phyloP scores from a whole-genome alignment of 2,329 filamentous ascomycete genomes.

The Monilinia vaccinii-corymbosi region DNA sequence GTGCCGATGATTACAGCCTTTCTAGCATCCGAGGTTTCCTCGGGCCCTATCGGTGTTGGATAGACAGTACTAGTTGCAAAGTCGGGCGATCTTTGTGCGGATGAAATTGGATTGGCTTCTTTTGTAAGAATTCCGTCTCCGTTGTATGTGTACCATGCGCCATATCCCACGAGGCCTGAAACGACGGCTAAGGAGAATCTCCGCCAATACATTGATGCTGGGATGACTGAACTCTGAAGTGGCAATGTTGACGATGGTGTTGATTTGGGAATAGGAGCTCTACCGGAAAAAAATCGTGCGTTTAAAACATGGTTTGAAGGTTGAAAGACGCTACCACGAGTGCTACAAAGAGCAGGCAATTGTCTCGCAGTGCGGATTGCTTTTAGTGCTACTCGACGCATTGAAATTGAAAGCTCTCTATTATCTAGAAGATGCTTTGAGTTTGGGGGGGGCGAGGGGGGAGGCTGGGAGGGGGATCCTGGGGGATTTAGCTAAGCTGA shows the following conservation, averaged over 20 bases:
- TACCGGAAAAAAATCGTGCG: constrained; percentile 36
- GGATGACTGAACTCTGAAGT: constrained; percentile 15
- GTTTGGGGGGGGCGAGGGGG: neutral
- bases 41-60: constrained; percentile 15
- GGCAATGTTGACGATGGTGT: constrained; percentile 19
- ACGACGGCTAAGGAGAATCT: constrained; percentile 57
- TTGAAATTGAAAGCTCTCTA: constrained; percentile 34
- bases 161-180: constrained; percentile 61
- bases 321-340: constrained; percentile 35
- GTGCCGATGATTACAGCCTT: constrained; percentile 82
- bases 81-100: constrained; percentile 24
- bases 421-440: neutral
- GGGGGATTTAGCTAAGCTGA: constrained; percentile 9
- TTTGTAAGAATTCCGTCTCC: constrained; percentile 21
- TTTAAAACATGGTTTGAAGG: constrained; percentile 36
- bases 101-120: constrained; percentile 7
- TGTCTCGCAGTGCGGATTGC: constrained; percentile 59
- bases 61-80: constrained; percentile 21
- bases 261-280: constrained; percentile 8
- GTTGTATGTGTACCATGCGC: constrained; percentile 67
- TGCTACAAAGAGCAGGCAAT: constrained; percentile 50
- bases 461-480: too few relatives aligned
- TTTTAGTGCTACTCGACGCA: constrained; percentile 66
- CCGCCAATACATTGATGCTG: constrained; percentile 63
- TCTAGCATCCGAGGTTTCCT: constrained; percentile 32